Base-by-base conservation (phyloP, 305 asterid genomes). In the Fraxinus baroniana region DNA sequence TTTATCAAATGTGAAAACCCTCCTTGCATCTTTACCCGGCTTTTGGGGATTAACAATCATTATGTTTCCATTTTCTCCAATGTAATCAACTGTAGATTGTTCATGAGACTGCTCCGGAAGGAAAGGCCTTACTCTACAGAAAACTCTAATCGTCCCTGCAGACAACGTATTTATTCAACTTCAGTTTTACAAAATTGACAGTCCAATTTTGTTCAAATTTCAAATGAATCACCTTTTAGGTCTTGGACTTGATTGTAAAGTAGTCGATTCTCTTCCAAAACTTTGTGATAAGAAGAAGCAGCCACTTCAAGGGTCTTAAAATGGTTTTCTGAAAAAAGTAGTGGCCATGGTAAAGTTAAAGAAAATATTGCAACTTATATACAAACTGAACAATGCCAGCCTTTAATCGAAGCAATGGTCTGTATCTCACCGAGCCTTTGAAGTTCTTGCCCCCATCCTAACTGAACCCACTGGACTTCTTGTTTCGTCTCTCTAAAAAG, bases 191-290 rank as follows among this genome's bases (percentile, higher is more conserved):
- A 76, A 41, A 82, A 66, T 26, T 32, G 78, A 41, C 35, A 73
- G 8, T 49, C n/a, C 72, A 28, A 77, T 35, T 33, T 81, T 39
- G 2, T 33, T 39, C 28, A 83, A 78, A 84, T 73, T 49, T 36
- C 7, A 37, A 81, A 86, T 8, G 80, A 60, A 49, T 79, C 70
- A 91, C 98, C 98, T 95, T 91, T 94, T 68, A 95, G 93, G 80
- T 95, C 99, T 85, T 95, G 98, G 74, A 95, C 95, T 91, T 93
- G 97, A 90, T 94, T 95, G 88, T 93, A 95, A 68, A 95, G 98
- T 39, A 83, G 26, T 7, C 98, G 97, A 79, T 95, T 95, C 87
- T 95, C 98, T 82, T 95, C 98, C 92, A 95, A 80, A 78, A 95
- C 92, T 82, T 92, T 87, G 78, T 95, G 97, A 81, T 94, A 94